Evolutionary conservation across 495 filamentous ascomycete genomes (phyloP), one percentile per base, ranked within the genome.

Genomic region (Penicillium angulare): DNA sequence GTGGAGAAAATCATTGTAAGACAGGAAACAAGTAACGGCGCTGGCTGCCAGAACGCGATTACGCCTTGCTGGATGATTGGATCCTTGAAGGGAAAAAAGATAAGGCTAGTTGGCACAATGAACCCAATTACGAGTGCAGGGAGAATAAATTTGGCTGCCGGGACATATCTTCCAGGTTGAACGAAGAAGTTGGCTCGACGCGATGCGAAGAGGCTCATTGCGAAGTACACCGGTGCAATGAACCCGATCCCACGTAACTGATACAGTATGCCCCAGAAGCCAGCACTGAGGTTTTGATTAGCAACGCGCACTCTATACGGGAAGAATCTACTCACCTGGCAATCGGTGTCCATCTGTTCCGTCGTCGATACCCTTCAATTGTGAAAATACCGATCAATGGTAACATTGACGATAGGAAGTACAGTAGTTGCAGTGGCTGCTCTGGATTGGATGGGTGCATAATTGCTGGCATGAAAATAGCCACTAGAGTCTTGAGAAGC

Each of bases 171-270:
- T 22, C 39, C 18, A 3, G 29, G 35, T 10, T 48, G 27, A 3
- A 43, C 18, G 26, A 52, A 52, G 33, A 52, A 59, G n/a, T n/a
- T 13, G 10, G 0, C 0, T 29, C 10, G 13, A 0, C 52, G 29
- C 3, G 56, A 59, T 3, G 33, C 13, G 21, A 44, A 59, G 0
- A 43, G 13, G 21, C 47, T 56, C 2, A 16, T 20, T 34, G 44
- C 42, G 24, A 55, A 55, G 22, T 52, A 59, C 1, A 59, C n/a
- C 13, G 56, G 56, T 9, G 52, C 56, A 10, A 59, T 52, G 20
- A 51, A n/a, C 6, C 56, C 56, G 2, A 59, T 56, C 9, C 56
- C 56, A 23, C 52, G 56, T 16, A 59, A 47, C 29, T 59, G 56
- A 20, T 51, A 59, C 1, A 56, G 15, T 21, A 56, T 33, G 22